Conservation (phyloP, 306 rosid species). For the Vigna reflexopilosa region DNA sequence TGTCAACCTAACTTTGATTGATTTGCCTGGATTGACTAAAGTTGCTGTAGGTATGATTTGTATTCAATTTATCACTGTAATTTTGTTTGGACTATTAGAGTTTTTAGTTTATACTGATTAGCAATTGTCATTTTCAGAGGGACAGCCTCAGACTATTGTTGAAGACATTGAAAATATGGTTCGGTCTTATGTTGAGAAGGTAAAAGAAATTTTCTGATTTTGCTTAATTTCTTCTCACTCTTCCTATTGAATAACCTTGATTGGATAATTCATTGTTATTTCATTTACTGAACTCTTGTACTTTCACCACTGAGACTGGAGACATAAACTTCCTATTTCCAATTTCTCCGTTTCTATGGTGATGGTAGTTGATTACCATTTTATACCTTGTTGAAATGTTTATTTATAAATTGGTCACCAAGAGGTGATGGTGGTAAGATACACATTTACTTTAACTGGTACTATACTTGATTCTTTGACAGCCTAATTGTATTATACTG, state of each 20-base stretch:
- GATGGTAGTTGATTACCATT: slow-evolving; percentile 9
- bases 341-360: slow-evolving; percentile 28
- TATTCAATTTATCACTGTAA: not conserved
- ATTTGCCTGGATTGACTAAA: slow-evolving; percentile 96
- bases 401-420: slow-evolving; percentile 9
- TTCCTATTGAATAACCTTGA: slow-evolving; percentile 13
- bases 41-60: slow-evolving; percentile 86
- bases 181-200: slow-evolving; percentile 82
- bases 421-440: slow-evolving; percentile 1
- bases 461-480: slow-evolving; percentile 39
- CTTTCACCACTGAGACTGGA: slow-evolving; percentile 16
- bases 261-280: slow-evolving; percentile 28
- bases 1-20: slow-evolving; percentile 94
- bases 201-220: slow-evolving; percentile 33
- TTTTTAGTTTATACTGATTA: slow-evolving; percentile 28
- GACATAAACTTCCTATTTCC: slow-evolving; percentile 24
- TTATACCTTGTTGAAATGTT: slow-evolving; percentile 32
- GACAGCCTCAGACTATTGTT: slow-evolving; percentile 84
- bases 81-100: not conserved
- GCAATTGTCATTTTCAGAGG: slow-evolving; percentile 58
- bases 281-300: not conserved
- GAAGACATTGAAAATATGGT: slow-evolving; percentile 89
- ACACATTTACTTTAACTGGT: slow-evolving; percentile 28
- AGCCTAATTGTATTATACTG: slow-evolving; percentile 88
- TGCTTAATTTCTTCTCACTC: slow-evolving; percentile 13